Percentiles rank a stretch among this genome's conserved stretches.
Conservation (phyloP, 352 stramenopile genomes). For the Peronosclerospora sorghi region DNA sequence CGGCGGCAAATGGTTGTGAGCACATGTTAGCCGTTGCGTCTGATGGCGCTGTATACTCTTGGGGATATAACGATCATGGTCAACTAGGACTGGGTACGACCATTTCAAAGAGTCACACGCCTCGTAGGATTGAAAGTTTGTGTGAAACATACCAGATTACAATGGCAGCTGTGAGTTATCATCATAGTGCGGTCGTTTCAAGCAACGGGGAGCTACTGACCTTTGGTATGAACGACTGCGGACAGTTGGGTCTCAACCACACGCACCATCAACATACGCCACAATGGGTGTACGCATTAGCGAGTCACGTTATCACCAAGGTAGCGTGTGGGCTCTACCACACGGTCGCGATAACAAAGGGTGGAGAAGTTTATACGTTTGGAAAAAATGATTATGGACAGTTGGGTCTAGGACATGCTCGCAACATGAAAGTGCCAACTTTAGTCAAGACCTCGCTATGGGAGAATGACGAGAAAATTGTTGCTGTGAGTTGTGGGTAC, state of each 20-base stretch:
- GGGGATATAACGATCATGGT: slow-evolving; percentile 82
- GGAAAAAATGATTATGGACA: slow-evolving; percentile 85
- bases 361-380: slow-evolving; percentile 74
- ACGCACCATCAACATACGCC: slow-evolving; percentile 80
- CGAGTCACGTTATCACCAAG: slow-evolving; percentile 57
- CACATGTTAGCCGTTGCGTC: slow-evolving; percentile 78
- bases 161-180: slow-evolving; percentile 72
- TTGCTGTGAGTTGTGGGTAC: slow-evolving; percentile 72
- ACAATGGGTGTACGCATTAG: slow-evolving; percentile 59
- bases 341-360: slow-evolving; percentile 46
- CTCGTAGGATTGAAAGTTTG: slow-evolving; percentile 67
- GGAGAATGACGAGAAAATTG: slow-evolving; percentile 67
- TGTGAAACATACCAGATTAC: slow-evolving; percentile 76
- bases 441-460: slow-evolving; percentile 52
- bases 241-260: slow-evolving; percentile 71
- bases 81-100: slow-evolving; percentile 76
- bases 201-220: slow-evolving; percentile 66
- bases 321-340: slow-evolving; percentile 78
- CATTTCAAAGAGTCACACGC: slow-evolving; percentile 81
- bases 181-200: slow-evolving; percentile 76
- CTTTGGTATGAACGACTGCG: slow-evolving; percentile 86
- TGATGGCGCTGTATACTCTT: slow-evolving; percentile 73
- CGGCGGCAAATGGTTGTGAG: slow-evolving; percentile 75
- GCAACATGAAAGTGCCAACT: slow-evolving; percentile 64
- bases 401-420: slow-evolving; percentile 65